These are phyloP conservation scores for Pseudogymnoascus verrucosus DNA, from an alignment of 2,329 filamentous ascomycete genomes.

Conservation along the genomic window DNA sequence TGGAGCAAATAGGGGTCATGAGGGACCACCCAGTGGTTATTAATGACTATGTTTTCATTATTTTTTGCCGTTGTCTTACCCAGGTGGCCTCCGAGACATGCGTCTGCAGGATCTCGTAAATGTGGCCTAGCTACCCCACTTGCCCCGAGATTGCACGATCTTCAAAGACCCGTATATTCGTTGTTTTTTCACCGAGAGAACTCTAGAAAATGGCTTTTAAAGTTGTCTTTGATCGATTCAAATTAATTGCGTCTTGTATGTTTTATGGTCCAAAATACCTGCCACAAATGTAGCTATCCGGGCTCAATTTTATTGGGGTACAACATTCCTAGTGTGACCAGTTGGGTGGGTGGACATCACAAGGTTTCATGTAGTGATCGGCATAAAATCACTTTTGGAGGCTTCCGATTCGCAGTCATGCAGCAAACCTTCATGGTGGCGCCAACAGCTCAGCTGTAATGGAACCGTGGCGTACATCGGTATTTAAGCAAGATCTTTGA, in stretches of 20 bases:
- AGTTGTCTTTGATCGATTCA: neutral
- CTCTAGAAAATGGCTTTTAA: neutral
- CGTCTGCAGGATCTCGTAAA: neutral
- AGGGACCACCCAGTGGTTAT: neutral
- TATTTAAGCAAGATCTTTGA: neutral
- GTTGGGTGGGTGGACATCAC: neutral
- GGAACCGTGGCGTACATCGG: neutral
- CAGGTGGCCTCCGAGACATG: neutral
- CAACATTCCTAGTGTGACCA: neutral
- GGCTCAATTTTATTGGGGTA: neutral
- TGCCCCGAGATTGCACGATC: neutral
- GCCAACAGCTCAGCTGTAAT: constrained; percentile 1
- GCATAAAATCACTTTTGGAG: neutral
- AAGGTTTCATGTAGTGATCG: neutral
- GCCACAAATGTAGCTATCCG: neutral
- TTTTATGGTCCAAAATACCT: neutral
- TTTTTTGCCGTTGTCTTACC: neutral
- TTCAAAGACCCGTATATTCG: neutral
- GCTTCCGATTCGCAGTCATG: neutral
- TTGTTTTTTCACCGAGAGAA: neutral
- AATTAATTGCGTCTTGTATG: neutral
- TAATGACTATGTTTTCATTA: neutral
- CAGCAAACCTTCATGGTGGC: constrained; percentile 1
- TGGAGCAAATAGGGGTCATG: neutral
- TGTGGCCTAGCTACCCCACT: neutral